Evolutionary conservation across 768 basidiomycete genomes (phyloP).

Genomic region (Mycena galopus): DNA sequence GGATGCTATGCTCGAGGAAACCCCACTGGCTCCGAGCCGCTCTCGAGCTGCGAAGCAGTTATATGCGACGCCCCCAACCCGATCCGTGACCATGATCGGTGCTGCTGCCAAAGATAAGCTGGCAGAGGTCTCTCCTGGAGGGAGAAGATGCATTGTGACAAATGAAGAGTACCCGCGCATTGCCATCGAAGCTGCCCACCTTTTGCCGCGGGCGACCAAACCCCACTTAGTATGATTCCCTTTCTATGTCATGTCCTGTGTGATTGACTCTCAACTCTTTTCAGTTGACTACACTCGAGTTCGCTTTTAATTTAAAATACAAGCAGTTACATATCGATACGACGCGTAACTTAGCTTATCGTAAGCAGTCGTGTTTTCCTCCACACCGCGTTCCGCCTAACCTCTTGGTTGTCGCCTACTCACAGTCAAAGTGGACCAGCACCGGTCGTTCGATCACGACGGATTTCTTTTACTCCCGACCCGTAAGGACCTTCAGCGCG

Average conservation of each 20-base stretch:
- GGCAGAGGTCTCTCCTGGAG: neutral
- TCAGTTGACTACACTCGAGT: constrained; percentile 14
- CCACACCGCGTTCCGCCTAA: neutral
- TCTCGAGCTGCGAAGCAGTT: neutral
- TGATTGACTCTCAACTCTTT: neutral
- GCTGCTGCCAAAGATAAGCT: neutral
- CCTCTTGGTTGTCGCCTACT: neutral
- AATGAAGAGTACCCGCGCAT: neutral
- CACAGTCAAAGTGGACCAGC: constrained; percentile 14
- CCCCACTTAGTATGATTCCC: neutral
- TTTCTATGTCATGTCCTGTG: neutral
- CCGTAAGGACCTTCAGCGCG: neutral
- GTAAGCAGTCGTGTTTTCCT: neutral
- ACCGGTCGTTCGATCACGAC: constrained; percentile 17
- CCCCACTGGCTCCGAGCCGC: neutral
- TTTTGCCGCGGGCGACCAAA: constrained; percentile 5
- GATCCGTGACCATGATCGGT: constrained; percentile 9
- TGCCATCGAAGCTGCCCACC: constrained; percentile 7
- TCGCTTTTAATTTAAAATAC: constrained; percentile 4
- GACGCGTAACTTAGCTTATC: constrained; percentile 9
- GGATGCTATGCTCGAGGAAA: neutral
- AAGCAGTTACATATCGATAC: constrained; percentile 7
- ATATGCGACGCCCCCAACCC: neutral
- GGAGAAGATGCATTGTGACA: constrained; percentile 3
- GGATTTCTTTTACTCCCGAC: neutral